phyloP scores from a whole-genome alignment of 2,329 filamentous ascomycete species.

The Aspergillus ruber region DNA sequence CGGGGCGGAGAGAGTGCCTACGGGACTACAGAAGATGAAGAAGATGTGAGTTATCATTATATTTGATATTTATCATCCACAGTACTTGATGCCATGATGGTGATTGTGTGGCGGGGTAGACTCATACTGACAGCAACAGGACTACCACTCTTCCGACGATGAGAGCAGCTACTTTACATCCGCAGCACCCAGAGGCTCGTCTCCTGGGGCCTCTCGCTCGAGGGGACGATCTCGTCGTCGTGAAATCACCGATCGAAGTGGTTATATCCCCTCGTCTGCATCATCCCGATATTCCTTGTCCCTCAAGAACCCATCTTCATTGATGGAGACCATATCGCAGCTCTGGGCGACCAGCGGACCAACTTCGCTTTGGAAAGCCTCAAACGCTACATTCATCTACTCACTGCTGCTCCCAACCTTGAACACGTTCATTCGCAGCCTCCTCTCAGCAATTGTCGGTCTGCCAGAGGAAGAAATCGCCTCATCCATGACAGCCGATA shows the following conservation, averaged over 20 bases:
- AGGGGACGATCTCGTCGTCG: constrained; percentile 29
- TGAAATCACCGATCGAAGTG: constrained; percentile 40
- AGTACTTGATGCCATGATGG: not conserved
- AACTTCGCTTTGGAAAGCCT: constrained; percentile 90
- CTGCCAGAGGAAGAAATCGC: constrained; percentile 68
- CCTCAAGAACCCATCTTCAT: constrained; percentile 68
- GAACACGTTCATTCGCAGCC: constrained; percentile 85
- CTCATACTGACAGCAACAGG: constrained; percentile 18
- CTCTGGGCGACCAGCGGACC: constrained; percentile 84
- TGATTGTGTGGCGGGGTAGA: not conserved
- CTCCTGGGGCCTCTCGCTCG: constrained; percentile 35
- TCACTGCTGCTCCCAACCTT: constrained; percentile 76
- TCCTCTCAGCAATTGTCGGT: constrained; percentile 85
- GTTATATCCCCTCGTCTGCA: constrained; percentile 36
- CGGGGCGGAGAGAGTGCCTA: constrained; percentile 7
- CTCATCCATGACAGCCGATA: constrained; percentile 56
- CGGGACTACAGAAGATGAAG: constrained; percentile 12
- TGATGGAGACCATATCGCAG: constrained; percentile 79
- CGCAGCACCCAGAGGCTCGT: constrained; percentile 37
- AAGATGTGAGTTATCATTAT: constrained; percentile 21
- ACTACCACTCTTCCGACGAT: constrained; percentile 56
- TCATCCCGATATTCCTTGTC: constrained; percentile 55
- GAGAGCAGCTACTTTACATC: constrained; percentile 82
- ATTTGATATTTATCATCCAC: not conserved
- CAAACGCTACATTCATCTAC: constrained; percentile 89